Conservation (phyloP, 305 asterid species). For the Rubia peregrina region DNA sequence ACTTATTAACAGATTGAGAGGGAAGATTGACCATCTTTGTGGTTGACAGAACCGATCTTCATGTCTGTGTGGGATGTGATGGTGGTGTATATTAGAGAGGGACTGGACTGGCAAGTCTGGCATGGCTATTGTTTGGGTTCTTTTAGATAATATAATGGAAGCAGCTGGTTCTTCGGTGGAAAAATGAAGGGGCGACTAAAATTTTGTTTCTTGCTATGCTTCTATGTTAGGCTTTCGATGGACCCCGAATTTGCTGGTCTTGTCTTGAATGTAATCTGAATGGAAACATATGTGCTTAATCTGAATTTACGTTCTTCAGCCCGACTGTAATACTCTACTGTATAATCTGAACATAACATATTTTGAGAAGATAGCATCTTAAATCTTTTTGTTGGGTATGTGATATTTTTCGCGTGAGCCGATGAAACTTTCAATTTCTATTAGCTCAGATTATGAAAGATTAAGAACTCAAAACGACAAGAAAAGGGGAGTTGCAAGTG, state of each 20-base stretch:
- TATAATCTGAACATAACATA: too few relatives aligned
- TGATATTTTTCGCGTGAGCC: too few relatives aligned
- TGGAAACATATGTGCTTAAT: too few relatives aligned
- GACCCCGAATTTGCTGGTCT: background rate
- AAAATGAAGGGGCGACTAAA: background rate
- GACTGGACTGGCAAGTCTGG: slow-evolving; percentile 8
- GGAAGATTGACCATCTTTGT: background rate
- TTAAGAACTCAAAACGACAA: background rate
- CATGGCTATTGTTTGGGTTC: slow-evolving; percentile 2
- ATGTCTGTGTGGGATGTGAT: background rate
- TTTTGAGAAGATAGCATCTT: too few relatives aligned
- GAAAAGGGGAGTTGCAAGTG: background rate
- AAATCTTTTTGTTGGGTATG: background rate
- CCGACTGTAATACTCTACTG: background rate
- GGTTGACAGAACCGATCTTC: background rate
- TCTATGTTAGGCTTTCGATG: background rate
- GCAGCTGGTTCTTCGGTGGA: background rate
- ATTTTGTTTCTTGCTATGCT: background rate
- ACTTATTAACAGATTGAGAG: background rate
- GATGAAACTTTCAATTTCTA: background rate
- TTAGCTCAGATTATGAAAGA: background rate
- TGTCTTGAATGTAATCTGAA: slow-evolving; percentile 2
- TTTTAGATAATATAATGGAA: background rate
- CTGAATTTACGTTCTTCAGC: background rate
- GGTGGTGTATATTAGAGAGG: slow-evolving; percentile 1